phyloP scores from a whole-genome alignment of 495 filamentous ascomycete species.

The Glonium stellatum region DNA sequence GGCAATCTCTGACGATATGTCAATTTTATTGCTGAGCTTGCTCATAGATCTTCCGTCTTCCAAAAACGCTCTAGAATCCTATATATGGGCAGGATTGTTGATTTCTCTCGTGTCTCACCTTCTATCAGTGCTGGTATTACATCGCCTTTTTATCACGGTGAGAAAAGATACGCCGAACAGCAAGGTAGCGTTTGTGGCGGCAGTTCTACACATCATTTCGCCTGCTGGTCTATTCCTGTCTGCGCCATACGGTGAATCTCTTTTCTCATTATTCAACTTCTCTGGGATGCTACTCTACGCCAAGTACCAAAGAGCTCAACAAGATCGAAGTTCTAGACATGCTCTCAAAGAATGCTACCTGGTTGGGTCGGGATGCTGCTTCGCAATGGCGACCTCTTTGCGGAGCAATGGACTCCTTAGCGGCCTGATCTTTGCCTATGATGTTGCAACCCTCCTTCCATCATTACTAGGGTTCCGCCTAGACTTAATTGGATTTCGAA shows the following conservation, averaged over 20 bases:
- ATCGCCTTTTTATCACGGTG: constrained; percentile 45
- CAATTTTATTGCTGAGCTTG: too few relatives aligned
- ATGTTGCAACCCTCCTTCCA: constrained; percentile 40
- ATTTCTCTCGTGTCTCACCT: constrained; percentile 69
- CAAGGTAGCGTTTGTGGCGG: constrained; percentile 56
- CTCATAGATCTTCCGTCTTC: not conserved
- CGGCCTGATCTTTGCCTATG: constrained; percentile 62
- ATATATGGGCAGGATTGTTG: constrained; percentile 50
- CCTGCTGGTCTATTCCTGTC: constrained; percentile 88
- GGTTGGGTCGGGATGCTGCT: constrained; percentile 56
- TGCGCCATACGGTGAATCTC: constrained; percentile 75
- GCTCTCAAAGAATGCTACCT: constrained; percentile 41
- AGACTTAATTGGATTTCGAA: constrained; percentile 30
- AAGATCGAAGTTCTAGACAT: not conserved
- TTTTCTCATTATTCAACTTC: constrained; percentile 74
- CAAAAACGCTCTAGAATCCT: not conserved
- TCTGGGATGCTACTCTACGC: constrained; percentile 61
- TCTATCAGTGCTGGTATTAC: constrained; percentile 63
- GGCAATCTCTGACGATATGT: not conserved
- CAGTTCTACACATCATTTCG: constrained; percentile 69
- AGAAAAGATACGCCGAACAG: constrained; percentile 34
- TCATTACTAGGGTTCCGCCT: constrained; percentile 22
- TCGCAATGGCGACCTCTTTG: constrained; percentile 66
- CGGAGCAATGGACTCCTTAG: constrained; percentile 85
- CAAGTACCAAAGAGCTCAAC: constrained; percentile 27